Conservation (phyloP, 345 rosid genomes). For the Eucalyptus curtisii region DNA sequence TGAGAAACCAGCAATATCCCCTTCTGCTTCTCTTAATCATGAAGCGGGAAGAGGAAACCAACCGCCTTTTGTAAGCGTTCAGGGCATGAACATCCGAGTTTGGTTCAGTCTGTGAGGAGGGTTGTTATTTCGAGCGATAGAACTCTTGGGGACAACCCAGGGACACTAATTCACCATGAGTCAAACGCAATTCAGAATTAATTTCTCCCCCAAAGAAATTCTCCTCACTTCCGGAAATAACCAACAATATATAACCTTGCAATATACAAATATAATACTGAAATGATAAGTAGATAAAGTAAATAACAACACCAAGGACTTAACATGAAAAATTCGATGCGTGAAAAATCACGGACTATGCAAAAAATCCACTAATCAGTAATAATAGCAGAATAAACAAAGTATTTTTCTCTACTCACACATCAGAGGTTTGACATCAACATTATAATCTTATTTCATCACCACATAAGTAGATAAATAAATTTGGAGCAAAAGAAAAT, state of each 20-base stretch:
- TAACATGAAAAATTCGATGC: rapidly evolving
- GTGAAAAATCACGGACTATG: rapidly evolving
- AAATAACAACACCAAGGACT: rapidly evolving
- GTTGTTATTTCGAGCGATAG: not conserved
- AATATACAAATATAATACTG: too few relatives aligned
- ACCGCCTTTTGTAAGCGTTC: not conserved
- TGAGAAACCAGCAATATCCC: not conserved
- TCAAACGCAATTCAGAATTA: too few relatives aligned
- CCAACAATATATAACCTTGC: rapidly evolving
- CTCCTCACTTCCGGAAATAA: rapidly evolving
- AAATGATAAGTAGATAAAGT: too few relatives aligned
- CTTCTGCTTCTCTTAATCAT: not conserved
- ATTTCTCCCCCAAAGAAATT: too few relatives aligned
- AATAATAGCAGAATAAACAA: rapidly evolving
- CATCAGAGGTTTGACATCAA: too few relatives aligned
- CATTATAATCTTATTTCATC: too few relatives aligned
- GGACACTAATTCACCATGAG: too few relatives aligned
- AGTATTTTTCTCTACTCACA: too few relatives aligned
- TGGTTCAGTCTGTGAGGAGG: not conserved
- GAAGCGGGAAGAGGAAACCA: not conserved
- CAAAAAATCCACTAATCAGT: rapidly evolving
- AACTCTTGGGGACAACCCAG: not conserved
- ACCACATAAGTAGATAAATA: too few relatives aligned
- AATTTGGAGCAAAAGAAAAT: too few relatives aligned
- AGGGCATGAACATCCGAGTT: not conserved